Evolutionary conservation across 768 basidiomycete species (phyloP), one percentile per base, ranked within the genome.

Genomic region (Crassisporium funariophilum): DNA sequence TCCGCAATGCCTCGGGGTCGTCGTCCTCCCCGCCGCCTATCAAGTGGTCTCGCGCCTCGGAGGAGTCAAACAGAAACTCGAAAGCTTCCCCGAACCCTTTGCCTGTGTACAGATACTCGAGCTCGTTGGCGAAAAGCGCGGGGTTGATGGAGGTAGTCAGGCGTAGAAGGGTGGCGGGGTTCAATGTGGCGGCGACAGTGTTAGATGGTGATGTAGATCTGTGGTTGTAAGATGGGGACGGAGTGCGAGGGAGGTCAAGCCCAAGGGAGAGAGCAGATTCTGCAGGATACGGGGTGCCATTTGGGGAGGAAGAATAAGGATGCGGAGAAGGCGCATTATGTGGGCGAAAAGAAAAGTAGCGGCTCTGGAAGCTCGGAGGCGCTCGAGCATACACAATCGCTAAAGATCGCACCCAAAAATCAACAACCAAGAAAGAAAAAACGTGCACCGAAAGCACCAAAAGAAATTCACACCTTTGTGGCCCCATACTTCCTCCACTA

Each of bases 341-440:
- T 17, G 35, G 37, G 13, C 49, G 50, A 21, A 87, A 84, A 2
- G 85, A 82, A 61, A 98, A 95, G 61, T 94, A 97, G 29, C 90
- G 81, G 7, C 80, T 81, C 67, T 95, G 93, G 66, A 97, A 98
- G 13, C 82, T 85, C 1, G 91, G 93, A 3, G 93, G 91, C 12
- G 94, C 94, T 44, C 95, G 86, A 34, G 93, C 92, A 54, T 98
- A 98, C 0, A 98, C 86, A 58, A 98, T 86, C 15, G 95, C 95
- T 94, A 50, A 9, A 21, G 20, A 35, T 31, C 13, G 31, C 44
- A 13, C 47, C 21, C 23, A 15, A 17, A 27, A 11, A 11, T 13
- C 27, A 29, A 7, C 17, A 29, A 17, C 2, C 16, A 11, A 11
- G 5, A 37, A 15, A 17, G 15, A 23, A 5, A 19, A n/a, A 9